Evolutionary conservation across 768 basidiomycete genomes (phyloP), one percentile per base, ranked within the genome.

Genomic region (Xanthoconium stramineum): DNA sequence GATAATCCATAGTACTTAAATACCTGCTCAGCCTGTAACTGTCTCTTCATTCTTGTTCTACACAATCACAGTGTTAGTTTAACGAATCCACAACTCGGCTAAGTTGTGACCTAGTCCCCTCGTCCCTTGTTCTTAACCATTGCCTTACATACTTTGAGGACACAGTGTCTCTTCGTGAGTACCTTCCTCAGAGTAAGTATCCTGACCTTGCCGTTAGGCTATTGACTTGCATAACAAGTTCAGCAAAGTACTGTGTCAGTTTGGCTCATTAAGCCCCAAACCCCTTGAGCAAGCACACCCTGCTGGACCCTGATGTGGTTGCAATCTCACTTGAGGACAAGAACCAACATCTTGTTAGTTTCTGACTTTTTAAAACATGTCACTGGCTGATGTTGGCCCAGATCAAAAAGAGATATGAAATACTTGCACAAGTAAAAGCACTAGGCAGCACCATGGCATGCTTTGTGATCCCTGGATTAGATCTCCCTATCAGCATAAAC

Each of bases 241-340:
- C n/a, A n/a, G 89, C 87, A 35, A 90, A 91, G 70, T 99, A 98
- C 67, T 98, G 96, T 65, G 80, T 98, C 47, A 97, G 93, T 50
- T 76, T 99, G 61, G 95, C 94, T 38, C 85, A 97, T 55, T 98
- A 94, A 65, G 80, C 83, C 6, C 97, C 98, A 73, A 96, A 86
- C 66, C 97, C 97, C 3, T 72, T 98, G 63, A 96, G 92, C 66
- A 96, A 98, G 69, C 95, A 91, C 68, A 89, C 91, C 17, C 91
- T 94, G 2, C 75, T 98, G 38, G 95, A 94, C 3, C 59, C 80
- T 12, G 93, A 97, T 71, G 85, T 98, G 48, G 76, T 84, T 3
- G 86, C 92, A 6, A 84, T 98, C 53, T 82, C 86, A 0, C 90
- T 94, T 58, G 86, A 91, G 57, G 86, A 93, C 28, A 85, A 94